phyloP scores from a whole-genome alignment of 2,329 filamentous ascomycete species.

The Fusarium chaquense region DNA sequence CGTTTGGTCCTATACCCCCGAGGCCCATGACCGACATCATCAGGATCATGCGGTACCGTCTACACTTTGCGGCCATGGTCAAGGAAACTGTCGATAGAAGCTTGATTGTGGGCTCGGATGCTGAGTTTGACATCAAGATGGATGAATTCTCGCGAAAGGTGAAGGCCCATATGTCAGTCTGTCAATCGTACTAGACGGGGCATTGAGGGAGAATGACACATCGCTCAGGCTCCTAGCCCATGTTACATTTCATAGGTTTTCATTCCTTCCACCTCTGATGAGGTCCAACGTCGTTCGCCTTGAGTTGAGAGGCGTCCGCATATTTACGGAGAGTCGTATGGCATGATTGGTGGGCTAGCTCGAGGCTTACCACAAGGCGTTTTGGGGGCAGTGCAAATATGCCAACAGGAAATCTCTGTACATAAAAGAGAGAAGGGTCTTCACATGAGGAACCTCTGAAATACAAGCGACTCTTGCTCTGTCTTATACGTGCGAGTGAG shows the following conservation, averaged over 20 bases:
- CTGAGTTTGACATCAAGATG: conserved; percentile 19
- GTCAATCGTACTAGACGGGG: background rate
- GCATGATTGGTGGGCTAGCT: background rate
- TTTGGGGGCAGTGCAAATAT: conserved; percentile 13
- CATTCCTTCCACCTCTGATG: background rate
- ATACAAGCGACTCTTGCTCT: background rate
- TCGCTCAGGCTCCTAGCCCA: background rate
- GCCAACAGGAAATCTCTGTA: background rate
- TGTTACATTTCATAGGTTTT: background rate
- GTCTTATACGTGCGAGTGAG: background rate
- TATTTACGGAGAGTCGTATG: background rate
- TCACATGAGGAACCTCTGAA: background rate
- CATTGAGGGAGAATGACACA: background rate
- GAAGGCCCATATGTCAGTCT: conserved; percentile 9
- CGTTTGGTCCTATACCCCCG: background rate
- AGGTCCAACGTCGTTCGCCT: background rate
- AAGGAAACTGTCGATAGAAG: background rate
- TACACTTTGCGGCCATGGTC: conserved; percentile 24
- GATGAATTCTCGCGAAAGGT: conserved; percentile 4
- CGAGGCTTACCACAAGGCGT: conserved; percentile 27
- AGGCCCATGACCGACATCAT: conserved; percentile 8
- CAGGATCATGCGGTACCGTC: conserved; percentile 18
- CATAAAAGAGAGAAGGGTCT: background rate
- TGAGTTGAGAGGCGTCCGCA: background rate
- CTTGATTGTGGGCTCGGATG: conserved; percentile 23